A percentile compares a stretch with the other conserved stretches of the same genome.
phyloP scores from a whole-genome alignment of 805 yeast genomes.

The Candida chauliodis region DNA sequence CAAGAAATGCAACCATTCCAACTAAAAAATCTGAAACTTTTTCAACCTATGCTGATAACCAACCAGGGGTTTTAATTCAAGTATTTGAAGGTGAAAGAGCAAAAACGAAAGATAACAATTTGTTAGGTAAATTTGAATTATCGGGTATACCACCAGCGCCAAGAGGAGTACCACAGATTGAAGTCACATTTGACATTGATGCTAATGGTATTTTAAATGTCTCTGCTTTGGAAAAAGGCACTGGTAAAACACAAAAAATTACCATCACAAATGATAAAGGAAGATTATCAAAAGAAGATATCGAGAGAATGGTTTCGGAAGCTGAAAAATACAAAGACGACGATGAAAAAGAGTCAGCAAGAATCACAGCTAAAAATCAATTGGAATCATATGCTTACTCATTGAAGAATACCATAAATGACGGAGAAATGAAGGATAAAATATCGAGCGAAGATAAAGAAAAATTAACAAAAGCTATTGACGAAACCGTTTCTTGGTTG shows the following conservation, averaged over 20 bases:
- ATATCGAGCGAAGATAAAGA: slow-evolving; percentile 42
- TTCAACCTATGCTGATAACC: slow-evolving; percentile 95
- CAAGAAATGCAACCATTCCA: slow-evolving; percentile 94
- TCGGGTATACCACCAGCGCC: slow-evolving; percentile 89
- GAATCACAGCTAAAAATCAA: slow-evolving; percentile 83
- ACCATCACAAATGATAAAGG: slow-evolving; percentile 94
- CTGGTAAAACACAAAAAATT: slow-evolving; percentile 87
- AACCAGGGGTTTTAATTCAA: slow-evolving; percentile 90
- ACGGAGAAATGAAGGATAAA: slow-evolving; percentile 44
- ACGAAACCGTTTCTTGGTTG: slow-evolving; percentile 40
- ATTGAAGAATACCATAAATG: slow-evolving; percentile 65
- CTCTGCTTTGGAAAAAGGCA: slow-evolving; percentile 86
- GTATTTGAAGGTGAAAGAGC: slow-evolving; percentile 97
- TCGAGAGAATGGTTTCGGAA: slow-evolving; percentile 96
- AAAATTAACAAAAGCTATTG: slow-evolving; percentile 48
- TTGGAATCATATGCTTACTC: slow-evolving; percentile 87
- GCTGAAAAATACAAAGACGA: slow-evolving; percentile 94
- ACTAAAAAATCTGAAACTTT: slow-evolving; percentile 92
- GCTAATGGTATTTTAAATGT: slow-evolving; percentile 87
- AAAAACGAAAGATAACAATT: slow-evolving; percentile 88
- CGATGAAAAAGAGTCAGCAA: slow-evolving; percentile 77
- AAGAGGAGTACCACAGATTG: slow-evolving; percentile 88
- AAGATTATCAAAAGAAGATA: slow-evolving; percentile 88
- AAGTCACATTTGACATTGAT: slow-evolving; percentile 83
- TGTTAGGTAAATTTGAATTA: slow-evolving; percentile 81